These are phyloP conservation scores for Cerioporus squamosus DNA, from an alignment of 1,284 basidiomycete genomes.

Conservation along the genomic window DNA sequence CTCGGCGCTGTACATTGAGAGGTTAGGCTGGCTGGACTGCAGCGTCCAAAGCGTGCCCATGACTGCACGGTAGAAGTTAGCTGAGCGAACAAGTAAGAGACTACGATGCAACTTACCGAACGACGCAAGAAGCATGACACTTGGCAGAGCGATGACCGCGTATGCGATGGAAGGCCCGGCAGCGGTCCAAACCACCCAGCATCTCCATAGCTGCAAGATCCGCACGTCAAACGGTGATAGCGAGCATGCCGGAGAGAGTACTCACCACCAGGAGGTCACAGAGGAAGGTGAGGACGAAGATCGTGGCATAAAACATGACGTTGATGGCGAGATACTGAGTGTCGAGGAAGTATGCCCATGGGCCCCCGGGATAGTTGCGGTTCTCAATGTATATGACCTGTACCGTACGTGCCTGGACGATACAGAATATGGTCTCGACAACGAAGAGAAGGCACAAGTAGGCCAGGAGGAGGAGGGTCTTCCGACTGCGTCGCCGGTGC, in stretches of 20 bases:
- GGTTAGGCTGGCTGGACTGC: slow-evolving; percentile 42
- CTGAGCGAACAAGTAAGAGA: background rate
- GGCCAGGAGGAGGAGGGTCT: slow-evolving; percentile 39
- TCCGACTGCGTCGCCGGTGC: slow-evolving; percentile 34
- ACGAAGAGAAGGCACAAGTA: slow-evolving; percentile 45
- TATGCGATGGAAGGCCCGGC: slow-evolving; percentile 38
- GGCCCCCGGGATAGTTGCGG: slow-evolving; percentile 44
- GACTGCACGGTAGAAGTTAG: slow-evolving; percentile 28
- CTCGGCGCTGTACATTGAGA: slow-evolving; percentile 45
- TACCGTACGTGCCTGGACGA: slow-evolving; percentile 37
- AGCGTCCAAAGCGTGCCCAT: slow-evolving; percentile 50
- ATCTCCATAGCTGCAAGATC: slow-evolving; percentile 45
- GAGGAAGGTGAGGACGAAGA: slow-evolving; percentile 42
- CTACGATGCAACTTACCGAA: slow-evolving; percentile 37
- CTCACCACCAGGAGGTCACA: slow-evolving; percentile 43
- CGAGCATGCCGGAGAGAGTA: background rate
- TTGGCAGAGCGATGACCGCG: slow-evolving; percentile 37
- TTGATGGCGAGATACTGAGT: slow-evolving; percentile 41
- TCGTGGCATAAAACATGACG: slow-evolving; percentile 45
- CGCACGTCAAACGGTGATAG: background rate
- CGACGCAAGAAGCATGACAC: slow-evolving; percentile 37
- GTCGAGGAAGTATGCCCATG: slow-evolving; percentile 47
- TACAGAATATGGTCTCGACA: slow-evolving; percentile 43
- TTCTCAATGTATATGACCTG: slow-evolving; percentile 50
- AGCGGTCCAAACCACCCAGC: slow-evolving; percentile 49